Evolutionary conservation across 805 yeast species (phyloP).

Genomic region (Lipomyces starkeyi): DNA sequence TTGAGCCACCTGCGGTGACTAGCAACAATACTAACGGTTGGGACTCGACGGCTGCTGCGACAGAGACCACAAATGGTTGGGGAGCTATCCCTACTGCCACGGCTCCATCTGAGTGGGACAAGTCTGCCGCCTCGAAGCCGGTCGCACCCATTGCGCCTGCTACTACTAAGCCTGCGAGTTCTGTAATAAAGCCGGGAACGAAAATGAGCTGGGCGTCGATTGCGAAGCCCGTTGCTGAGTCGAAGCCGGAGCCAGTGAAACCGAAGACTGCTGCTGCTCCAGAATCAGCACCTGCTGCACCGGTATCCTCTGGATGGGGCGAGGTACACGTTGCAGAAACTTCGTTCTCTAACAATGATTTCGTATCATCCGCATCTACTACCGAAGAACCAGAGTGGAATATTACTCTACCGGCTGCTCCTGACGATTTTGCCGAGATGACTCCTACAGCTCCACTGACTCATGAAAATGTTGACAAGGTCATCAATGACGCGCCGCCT

Average conservation of each 20-base stretch:
- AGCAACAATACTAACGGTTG: slow-evolving; percentile 10
- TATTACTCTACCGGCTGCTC: slow-evolving; percentile 2
- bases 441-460: slow-evolving; percentile 35
- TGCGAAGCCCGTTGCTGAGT: slow-evolving; percentile 33
- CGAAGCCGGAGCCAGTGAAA: background rate
- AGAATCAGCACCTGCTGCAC: slow-evolving; percentile 22
- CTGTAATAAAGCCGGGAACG: slow-evolving; percentile 37
- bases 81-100: background rate
- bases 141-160: slow-evolving; percentile 29
- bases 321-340: slow-evolving; percentile 12
- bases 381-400: slow-evolving; percentile 21
- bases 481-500: slow-evolving; percentile 37
- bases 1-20: slow-evolving; percentile 4
- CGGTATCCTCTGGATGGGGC: slow-evolving; percentile 23
- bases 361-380: background rate
- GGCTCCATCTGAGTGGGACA: background rate
- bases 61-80: slow-evolving; percentile 6
- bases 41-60: slow-evolving; percentile 12
- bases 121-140: slow-evolving; percentile 34
- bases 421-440: slow-evolving; percentile 16
- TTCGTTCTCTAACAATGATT: slow-evolving; percentile 2
- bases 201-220: slow-evolving; percentile 40
- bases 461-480: slow-evolving; percentile 35
- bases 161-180: slow-evolving; percentile 19
- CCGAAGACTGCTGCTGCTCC: slow-evolving; percentile 28